A percentile compares a stretch with the other conserved stretches of the same genome.
These are phyloP conservation scores for Neoarthrinium moseri DNA, from an alignment of 2,329 filamentous ascomycete genomes.

Conservation along the genomic window DNA sequence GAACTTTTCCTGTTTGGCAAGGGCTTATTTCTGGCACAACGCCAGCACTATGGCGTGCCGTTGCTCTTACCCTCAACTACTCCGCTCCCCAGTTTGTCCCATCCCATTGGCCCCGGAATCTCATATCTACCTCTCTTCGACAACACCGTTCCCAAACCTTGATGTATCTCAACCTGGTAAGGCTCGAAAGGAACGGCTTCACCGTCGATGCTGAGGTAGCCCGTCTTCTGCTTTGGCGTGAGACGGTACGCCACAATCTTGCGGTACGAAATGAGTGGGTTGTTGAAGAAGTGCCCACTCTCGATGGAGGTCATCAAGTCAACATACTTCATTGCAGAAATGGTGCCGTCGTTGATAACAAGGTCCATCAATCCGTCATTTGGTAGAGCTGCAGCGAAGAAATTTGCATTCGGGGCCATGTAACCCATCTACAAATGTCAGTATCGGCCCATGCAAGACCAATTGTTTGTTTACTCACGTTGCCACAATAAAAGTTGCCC, in stretches of 20 bases:
- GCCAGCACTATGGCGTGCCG: constrained; percentile 4
- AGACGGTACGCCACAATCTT: constrained; percentile 90
- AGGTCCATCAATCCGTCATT: constrained; percentile 86
- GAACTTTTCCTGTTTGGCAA: background rate
- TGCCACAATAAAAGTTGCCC: constrained; percentile 92
- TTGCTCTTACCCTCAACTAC: background rate
- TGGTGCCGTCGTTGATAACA: constrained; percentile 74
- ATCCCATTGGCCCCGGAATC: constrained; percentile 50
- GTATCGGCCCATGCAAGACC: background rate
- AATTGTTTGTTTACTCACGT: constrained; percentile 49
- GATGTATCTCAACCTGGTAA: constrained; percentile 89
- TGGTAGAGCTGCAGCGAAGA: constrained; percentile 81
- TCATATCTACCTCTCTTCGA: constrained; percentile 77
- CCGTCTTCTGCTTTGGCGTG: constrained; percentile 69
- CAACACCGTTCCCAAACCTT: constrained; percentile 78
- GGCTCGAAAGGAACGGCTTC: constrained; percentile 83
- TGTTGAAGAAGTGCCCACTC: constrained; percentile 75
- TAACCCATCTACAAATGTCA: constrained; percentile 67
- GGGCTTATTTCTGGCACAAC: constrained; percentile 1
- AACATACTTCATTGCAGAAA: constrained; percentile 65
- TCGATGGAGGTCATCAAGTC: constrained; percentile 72
- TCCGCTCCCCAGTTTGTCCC: constrained; percentile 34
- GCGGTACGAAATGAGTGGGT: constrained; percentile 72
- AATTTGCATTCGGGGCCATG: constrained; percentile 83
- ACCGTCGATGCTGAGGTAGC: constrained; percentile 93